Conservation (phyloP, 306 rosid genomes). For the Astragalus glycyphyllos region DNA sequence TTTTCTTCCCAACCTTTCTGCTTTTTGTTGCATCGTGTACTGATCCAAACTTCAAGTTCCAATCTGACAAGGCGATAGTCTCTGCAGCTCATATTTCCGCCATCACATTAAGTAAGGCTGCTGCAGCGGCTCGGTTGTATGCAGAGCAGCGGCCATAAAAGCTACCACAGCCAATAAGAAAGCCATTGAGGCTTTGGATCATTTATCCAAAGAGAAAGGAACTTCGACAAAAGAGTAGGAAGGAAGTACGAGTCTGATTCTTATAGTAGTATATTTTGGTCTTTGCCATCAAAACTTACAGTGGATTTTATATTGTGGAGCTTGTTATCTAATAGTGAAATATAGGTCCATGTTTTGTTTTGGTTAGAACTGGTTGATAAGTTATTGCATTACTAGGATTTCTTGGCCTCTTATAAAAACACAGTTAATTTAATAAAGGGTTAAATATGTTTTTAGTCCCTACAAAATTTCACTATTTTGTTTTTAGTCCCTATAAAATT, state of each 20-base stretch:
- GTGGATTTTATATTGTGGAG: slow-evolving; percentile 31
- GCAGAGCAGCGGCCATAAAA: slow-evolving; percentile 61
- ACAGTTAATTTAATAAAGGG: slow-evolving; percentile 2
- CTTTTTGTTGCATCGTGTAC: slow-evolving; percentile 62
- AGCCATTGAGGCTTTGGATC: slow-evolving; percentile 65
- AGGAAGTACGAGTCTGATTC: not conserved
- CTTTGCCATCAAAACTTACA: slow-evolving; percentile 32
- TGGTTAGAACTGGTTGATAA: slow-evolving; percentile 34
- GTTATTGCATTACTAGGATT: slow-evolving; percentile 30
- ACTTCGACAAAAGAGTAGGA: not conserved
- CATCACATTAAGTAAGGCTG: slow-evolving; percentile 53
- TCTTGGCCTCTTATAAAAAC: slow-evolving; percentile 15
- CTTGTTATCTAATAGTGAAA: not conserved
- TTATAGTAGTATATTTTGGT: slow-evolving; percentile 22
- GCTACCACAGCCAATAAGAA: slow-evolving; percentile 63
- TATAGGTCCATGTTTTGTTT: slow-evolving; percentile 17
- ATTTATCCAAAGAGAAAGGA: slow-evolving; percentile 48
- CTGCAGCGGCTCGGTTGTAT: slow-evolving; percentile 45
- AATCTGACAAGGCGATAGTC: slow-evolving; percentile 50
- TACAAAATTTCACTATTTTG: too few relatives aligned
- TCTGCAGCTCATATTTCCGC: slow-evolving; percentile 65
- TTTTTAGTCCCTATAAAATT: too few relatives aligned
- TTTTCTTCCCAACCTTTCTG: not conserved
- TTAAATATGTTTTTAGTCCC: too few relatives aligned
- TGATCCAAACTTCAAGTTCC: slow-evolving; percentile 50